Evolutionary conservation across 345 rosid species (phyloP), one percentile per base, ranked within the genome.

Genomic region (Aquilaria malaccensis): DNA sequence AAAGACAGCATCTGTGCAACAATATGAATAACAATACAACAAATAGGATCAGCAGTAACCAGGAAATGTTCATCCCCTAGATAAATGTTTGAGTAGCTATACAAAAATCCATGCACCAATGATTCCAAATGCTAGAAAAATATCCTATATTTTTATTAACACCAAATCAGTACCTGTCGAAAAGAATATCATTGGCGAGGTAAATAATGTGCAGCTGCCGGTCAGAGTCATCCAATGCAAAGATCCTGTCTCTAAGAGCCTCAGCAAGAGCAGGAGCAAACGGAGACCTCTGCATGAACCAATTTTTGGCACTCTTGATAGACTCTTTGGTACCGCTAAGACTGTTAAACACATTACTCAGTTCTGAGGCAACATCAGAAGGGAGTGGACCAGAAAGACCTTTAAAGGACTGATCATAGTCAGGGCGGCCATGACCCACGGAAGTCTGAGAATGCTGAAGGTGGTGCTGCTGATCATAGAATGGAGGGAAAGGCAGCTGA

Each of bases 271-370:
- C 93, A 13, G 93, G 96, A 67, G 95, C 93, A 83, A 95, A 95
- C 33, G 93, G 82, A 75, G 93, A 80, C 69, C 97, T 86, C 74
- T 95, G 97, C 96, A 85, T 91, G 79, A 95, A 95, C 99, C 99
- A 95, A 80, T 77, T 73, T 83, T 95, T 95, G 61, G 97, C 91
- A 70, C 95, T 81, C 76, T 95, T 95, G 71, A 95, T 95, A 7
- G 99, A 91, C 69, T 95, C 99, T 80, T 95, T 95, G 54, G 99
- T 95, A 10, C 99, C 97, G 58, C 79, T 91, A 52, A 95, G 91
- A 76, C 81, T 86, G 64, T 76, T 81, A 59, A 95, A 75, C 55
- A 94, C 83, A 61, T 80, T 73, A 54, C 59, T 81, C 58, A 94
- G 95, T 71, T 94, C 99, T 66, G 81, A 51, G 43, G 86, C 86